phyloP scores from a whole-genome alignment of 1,284 basidiomycete species.

The Melampsora larici-populina region DNA sequence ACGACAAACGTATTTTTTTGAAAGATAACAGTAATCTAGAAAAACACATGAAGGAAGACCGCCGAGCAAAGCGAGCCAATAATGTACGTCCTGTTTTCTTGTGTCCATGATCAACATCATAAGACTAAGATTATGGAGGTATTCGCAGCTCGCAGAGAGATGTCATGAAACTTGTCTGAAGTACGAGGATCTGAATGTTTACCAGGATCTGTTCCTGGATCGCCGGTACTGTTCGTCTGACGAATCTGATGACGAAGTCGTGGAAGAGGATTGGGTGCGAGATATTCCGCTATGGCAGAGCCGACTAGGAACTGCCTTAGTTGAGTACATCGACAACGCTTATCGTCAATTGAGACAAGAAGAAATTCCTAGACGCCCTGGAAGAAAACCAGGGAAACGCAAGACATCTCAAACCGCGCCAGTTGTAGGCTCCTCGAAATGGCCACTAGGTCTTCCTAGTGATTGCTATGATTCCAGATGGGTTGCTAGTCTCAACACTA shows the following conservation, averaged over 20 bases:
- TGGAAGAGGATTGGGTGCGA: no score
- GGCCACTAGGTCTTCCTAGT: background rate
- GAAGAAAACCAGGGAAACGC: no score
- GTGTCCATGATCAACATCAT: no score
- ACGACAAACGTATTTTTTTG: background rate
- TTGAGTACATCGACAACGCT: background rate
- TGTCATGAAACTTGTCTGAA: background rate
- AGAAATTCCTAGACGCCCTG: background rate
- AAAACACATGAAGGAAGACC: background rate
- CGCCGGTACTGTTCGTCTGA: no score
- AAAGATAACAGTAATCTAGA: constrained; percentile 6
- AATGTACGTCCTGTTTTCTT: no score
- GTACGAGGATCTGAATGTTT: background rate
- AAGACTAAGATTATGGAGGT: background rate
- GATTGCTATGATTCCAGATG: background rate
- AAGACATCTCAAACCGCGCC: background rate
- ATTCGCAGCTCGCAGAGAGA: background rate
- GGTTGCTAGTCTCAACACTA: background rate
- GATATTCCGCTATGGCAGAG: no score
- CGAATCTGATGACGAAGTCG: no score
- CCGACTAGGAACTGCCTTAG: background rate
- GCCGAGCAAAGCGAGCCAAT: no score
- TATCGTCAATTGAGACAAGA: background rate
- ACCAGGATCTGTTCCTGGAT: no score
- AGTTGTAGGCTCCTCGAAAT: background rate